Evolutionary conservation across 23 red algal species (phyloP), one percentile per base, ranked within the genome.

Genomic region (Gracilaria domingensis): DNA sequence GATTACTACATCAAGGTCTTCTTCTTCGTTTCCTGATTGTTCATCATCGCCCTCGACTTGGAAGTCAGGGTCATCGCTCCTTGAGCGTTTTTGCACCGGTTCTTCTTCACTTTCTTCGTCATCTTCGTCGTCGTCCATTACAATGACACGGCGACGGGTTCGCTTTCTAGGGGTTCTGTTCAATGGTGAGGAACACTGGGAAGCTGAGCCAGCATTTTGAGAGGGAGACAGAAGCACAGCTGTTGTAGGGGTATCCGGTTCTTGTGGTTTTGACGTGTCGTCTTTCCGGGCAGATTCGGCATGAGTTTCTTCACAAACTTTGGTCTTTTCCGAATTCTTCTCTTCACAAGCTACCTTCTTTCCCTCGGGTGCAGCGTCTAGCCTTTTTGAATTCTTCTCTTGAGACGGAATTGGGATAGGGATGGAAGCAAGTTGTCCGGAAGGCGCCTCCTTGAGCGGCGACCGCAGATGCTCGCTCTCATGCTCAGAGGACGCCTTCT

Each of bases 31-130:
- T 30, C 57, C 90, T 9, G 30, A 58, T 25, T 58, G 78, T 9
- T 34, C 25, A 57, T n/a, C 81, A 53, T 57, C 81, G 50, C 42
- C 28, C 40, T 8, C 76, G 29, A 61, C n/a, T 18, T 81, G 51
- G 48, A 91, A 80, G 28, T 91, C 87, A 24, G 76, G 76, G 54
- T 81, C 75, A 26, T 88, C 67, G 25, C 39, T 28, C n/a, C 28
- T 75, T 14, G 39, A 0, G 25, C 55, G 35, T 25, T 70, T 88
- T 47, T 51, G 72, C 23, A 12, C 21, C 6, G 72, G 72, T 25
- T 77, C 72, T 26, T 77, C 72, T 29, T 77, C 72, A 30, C 72
- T 77, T 49, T 51, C 72, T 77, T 49, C 39, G 26, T 50, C 72
- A 24, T 67, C 62, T 55, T 55, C 51, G 51, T 69, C 64, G 45